phyloP scores from a whole-genome alignment of 2,329 filamentous ascomycete genomes.

The Xylaria arbuscula region DNA sequence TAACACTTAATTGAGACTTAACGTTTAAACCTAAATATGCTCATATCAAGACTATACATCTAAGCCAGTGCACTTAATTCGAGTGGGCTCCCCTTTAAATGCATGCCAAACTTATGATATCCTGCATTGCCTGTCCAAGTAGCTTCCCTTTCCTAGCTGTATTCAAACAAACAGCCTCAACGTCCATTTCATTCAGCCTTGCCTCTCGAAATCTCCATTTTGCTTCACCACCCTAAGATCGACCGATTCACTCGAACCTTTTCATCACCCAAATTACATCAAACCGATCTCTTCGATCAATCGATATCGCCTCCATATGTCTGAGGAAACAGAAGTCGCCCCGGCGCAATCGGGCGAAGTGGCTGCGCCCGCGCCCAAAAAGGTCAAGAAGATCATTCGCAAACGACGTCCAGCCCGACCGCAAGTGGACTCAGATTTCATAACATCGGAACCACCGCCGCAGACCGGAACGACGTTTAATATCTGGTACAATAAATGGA shows the following conservation, averaged over 20 bases:
- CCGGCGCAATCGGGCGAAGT: constrained; percentile 55
- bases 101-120: no score
- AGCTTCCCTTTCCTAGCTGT: no score
- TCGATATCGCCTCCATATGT: constrained; percentile 40
- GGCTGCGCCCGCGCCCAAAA: constrained; percentile 63
- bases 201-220: no score
- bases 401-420: constrained; percentile 87
- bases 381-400: constrained; percentile 91
- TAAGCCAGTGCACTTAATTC: no score
- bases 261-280: no score
- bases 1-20: no score
- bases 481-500: constrained; percentile 98
- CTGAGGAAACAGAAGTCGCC: constrained; percentile 48
- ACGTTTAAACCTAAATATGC: no score
- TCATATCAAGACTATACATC: no score
- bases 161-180: no score
- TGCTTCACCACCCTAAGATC: neutral
- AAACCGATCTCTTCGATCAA: constrained; percentile 11
- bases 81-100: no score
- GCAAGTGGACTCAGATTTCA: constrained; percentile 86
- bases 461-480: constrained; percentile 98
- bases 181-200: no score
- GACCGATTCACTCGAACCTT: neutral
- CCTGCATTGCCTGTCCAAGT: no score
- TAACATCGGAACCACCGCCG: constrained; percentile 85